Conservation (phyloP, 495 filamentous ascomycete species). For the Neurospora tetraspora region DNA sequence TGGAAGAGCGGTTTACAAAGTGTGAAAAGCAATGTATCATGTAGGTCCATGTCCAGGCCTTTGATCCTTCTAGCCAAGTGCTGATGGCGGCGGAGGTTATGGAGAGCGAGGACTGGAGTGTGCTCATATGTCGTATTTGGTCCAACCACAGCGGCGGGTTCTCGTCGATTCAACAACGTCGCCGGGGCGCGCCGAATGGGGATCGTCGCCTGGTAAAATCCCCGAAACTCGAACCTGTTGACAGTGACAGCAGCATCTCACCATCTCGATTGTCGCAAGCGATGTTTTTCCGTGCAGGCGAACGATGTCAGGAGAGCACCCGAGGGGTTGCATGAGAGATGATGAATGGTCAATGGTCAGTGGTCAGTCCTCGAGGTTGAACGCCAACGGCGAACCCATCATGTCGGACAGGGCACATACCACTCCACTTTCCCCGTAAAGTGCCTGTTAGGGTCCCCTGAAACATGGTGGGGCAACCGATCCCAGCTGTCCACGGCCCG, state of each 20-base stretch:
- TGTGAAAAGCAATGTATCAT: neutral
- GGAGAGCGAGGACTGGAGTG: neutral
- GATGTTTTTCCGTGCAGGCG: neutral
- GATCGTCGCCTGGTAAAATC: neutral
- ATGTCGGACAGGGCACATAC: neutral
- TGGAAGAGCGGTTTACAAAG: neutral
- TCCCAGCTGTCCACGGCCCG: neutral
- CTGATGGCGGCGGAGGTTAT: neutral
- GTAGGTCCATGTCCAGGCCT: neutral
- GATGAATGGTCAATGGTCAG: neutral
- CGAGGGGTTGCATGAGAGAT: neutral
- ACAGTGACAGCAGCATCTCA: neutral
- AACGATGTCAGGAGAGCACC: neutral
- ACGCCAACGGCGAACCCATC: no score
- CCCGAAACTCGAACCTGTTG: neutral
- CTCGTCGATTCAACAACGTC: neutral
- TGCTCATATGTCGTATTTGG: neutral
- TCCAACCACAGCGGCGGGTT: neutral
- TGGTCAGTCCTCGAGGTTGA: neutral
- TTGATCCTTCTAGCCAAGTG: neutral
- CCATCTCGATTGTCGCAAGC: neutral
- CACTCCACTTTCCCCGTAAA: neutral
- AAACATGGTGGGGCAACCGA: neutral
- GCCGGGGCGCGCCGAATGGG: neutral
- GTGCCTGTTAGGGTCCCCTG: neutral